Percentiles rank a stretch among this genome's conserved stretches.
Evolutionary conservation across 192 early-diverging fungal genomes (phyloP).

Genomic region (Rhizophagus clarus): DNA sequence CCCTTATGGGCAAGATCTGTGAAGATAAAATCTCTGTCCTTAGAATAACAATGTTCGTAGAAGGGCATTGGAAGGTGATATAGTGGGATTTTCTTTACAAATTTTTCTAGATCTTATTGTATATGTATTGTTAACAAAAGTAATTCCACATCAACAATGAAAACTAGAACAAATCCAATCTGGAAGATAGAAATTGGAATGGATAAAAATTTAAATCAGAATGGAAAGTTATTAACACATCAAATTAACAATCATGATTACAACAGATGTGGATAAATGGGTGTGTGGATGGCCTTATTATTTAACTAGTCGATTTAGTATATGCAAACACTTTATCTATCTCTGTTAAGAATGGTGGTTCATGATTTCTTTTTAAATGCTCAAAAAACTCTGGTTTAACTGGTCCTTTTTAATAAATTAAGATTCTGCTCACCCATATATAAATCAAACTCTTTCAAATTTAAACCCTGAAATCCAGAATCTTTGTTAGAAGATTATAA

Average conservation of each 20-base stretch:
- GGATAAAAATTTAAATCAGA: no score
- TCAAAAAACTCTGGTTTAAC: background rate
- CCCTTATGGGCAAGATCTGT: slow-evolving; percentile 6
- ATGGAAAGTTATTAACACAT: slow-evolving; percentile 5
- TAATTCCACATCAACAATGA: slow-evolving; percentile 6
- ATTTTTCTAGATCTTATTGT: slow-evolving; percentile 24
- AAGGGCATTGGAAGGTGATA: background rate
- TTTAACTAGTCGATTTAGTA: slow-evolving; percentile 1
- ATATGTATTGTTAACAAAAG: slow-evolving; percentile 16
- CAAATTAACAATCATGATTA: slow-evolving; percentile 12
- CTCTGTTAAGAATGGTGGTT: background rate
- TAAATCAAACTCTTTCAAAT: background rate
- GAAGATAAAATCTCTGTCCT: background rate
- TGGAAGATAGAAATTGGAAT: background rate
- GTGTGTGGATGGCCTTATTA: slow-evolving; percentile 3
- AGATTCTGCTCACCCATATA: background rate
- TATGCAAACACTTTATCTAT: background rate
- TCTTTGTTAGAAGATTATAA: background rate
- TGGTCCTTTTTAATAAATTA: background rate
- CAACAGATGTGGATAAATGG: slow-evolving; percentile 11
- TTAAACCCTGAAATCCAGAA: background rate
- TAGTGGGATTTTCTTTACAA: slow-evolving; percentile 14
- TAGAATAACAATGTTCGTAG: background rate
- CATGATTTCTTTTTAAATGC: background rate
- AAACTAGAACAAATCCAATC: background rate